phyloP scores from a whole-genome alignment of 257 asterid species.

The Solanum etuberosum region DNA sequence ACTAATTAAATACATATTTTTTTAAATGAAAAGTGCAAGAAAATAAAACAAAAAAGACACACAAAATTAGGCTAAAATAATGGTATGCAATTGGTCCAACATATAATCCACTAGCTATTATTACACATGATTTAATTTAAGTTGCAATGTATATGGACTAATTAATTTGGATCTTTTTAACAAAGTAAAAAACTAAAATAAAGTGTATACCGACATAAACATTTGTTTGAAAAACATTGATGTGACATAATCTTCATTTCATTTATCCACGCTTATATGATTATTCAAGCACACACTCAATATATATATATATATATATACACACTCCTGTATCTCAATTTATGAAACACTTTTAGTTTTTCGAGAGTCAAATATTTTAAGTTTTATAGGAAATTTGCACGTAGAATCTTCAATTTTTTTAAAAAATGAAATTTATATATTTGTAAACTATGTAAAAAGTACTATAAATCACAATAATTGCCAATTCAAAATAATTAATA shows the following conservation, averaged over 20 bases:
- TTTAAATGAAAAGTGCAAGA: background rate
- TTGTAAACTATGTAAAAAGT: too few species aligned
- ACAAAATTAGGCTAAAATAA: background rate
- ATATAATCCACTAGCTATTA: background rate
- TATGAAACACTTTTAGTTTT: too few species aligned
- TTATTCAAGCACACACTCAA: background rate
- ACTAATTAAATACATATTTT: background rate
- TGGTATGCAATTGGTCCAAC: background rate
- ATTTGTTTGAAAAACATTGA: background rate
- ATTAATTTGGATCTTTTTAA: background rate
- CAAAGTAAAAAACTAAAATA: background rate
- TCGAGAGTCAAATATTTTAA: too few species aligned
- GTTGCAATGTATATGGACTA: background rate
- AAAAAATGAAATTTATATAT: too few species aligned
- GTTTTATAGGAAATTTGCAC: too few species aligned
- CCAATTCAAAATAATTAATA: too few species aligned
- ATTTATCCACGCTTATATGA: background rate
- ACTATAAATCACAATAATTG: too few species aligned
- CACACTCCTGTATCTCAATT: too few species aligned
- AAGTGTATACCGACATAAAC: background rate
- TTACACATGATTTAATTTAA: background rate
- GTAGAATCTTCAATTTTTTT: too few species aligned
- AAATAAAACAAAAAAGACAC: background rate
- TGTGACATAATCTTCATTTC: background rate
- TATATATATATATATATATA: too few species aligned